Evolutionary conservation across 2,329 filamentous ascomycete genomes (phyloP), one percentile per base, ranked within the genome.

Genomic region (Aspergillus sp.): DNA sequence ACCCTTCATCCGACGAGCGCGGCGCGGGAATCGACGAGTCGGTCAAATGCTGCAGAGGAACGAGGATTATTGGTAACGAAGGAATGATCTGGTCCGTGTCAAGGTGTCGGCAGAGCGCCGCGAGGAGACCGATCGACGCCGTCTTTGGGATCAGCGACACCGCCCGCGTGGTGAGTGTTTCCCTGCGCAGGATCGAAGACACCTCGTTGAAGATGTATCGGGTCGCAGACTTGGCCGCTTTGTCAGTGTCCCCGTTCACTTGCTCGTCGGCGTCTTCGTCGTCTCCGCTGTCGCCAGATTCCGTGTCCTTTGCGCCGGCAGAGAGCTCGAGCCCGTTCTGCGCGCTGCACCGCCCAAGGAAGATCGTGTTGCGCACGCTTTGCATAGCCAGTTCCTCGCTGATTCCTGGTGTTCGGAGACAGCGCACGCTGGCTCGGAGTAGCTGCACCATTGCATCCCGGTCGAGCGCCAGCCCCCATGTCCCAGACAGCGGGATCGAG

Each of bases 21-120:
- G 85, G 83, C 10, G 73, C 64, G 0, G 81, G 75, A 30, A 89
- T 86, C 1, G 75, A 74, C 1, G 81, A 71, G 54, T 95, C 86
- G 0, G 86, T 93, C 24, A 98, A 67, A 53, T 91, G 84, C 52
- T 89, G 80, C 4, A 96, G 71, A 0, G 80, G 79, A 4, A 75
- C 65, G 1, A 85, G 67, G 27, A 83, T 67, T 15, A 68, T 67
- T 42, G 78, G 73, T 12, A 93, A 67, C 1, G 78, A 80, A 0
- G 76, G 70, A 1, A 65, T 55, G 6, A 89, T 67, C 3, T 75
- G 66, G 2, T 71, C 62, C 1, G 63, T 52, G 0, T 78, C 65
- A 2, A 84, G 67, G 26, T 77, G 75, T 32, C 71, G 71, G 44
- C 75, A 73, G 8, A 93, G 71, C 0, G 78, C 75, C 33, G 80